Base-by-base conservation (phyloP, 2,329 filamentous ascomycete genomes). In the Penicillium sp. region DNA sequence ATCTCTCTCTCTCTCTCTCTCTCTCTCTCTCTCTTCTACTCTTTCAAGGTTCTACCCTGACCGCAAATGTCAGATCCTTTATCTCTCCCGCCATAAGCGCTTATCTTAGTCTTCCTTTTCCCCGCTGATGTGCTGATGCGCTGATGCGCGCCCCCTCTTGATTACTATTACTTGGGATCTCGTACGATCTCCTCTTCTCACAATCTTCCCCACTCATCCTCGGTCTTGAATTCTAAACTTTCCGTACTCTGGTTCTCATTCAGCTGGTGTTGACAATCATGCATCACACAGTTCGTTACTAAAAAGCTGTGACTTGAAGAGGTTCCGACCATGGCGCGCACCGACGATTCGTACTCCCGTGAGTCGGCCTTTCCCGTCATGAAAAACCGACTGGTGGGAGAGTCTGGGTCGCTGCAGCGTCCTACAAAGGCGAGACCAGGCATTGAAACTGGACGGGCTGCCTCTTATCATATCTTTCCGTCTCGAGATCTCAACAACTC, bases 251-350 rank as follows among this genome's bases (percentile, higher is more conserved):
- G 23, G 15, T 44, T 39, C 34, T n/a, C 31, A 21, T 47, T 40
- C 15, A 44, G 23, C 52, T 33, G n/a, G 11, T 33, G 29, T 27
- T 40, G 41, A 56, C 53, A 52, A 62, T 46, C 60, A 66, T 67
- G 65, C 56, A 54, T 57, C 40, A 51, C 53, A 54, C 52, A 36
- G 45, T 46, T 46, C 33, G 38, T 25, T 58, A 45, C 36, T 67
- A 55, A 57, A 65, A 46, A 33, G 9, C 16, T 16, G 52, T 57
- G 57, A 53, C 36, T 44, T 48, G 25, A 56, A 56, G 49, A 43
- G 49, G 56, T 48, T 43, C 52, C 31, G 27, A 43, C 38, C 43
- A 65, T 67, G 64, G 60, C 59, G 39, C 63, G 60, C 39, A 57
- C 43, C 8, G 62, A 62, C 57, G 45, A 54, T 33, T 57, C 57